Percentiles rank a stretch among this genome's conserved stretches.
These are phyloP conservation scores for Solanum lycopersicoides DNA, from an alignment of 257 asterid species.

Conservation along the genomic window DNA sequence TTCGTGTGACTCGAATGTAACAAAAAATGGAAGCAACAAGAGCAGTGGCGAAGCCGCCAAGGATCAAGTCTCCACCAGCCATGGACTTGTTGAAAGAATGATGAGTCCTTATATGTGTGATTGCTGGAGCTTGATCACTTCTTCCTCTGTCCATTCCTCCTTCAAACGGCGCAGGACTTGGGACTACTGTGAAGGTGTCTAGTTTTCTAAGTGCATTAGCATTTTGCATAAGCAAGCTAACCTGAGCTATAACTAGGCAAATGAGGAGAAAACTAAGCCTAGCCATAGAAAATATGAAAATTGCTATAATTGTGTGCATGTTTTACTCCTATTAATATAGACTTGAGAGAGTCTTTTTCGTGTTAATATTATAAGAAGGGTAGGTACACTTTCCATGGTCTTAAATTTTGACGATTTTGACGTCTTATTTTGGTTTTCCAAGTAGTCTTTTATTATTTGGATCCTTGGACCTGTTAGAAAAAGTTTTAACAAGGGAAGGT, in stretches of 20 bases:
- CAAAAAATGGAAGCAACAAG: conserved; percentile 17
- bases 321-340: background rate
- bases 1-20: conserved; percentile 23
- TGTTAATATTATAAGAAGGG: background rate
- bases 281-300: conserved; percentile 8
- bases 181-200: background rate
- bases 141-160: background rate
- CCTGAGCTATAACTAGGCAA: background rate
- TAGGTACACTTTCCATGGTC: background rate
- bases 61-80: conserved; percentile 29
- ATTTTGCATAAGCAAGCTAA: background rate
- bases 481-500: conserved; percentile 5
- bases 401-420: background rate
- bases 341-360: background rate
- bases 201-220: conserved; percentile 3
- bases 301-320: background rate
- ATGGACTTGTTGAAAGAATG: conserved; percentile 9
- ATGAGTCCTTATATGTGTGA: conserved; percentile 1
- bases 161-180: conserved; percentile 9
- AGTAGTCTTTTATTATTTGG: background rate
- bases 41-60: conserved; percentile 27
- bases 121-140: background rate
- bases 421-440: background rate
- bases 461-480: background rate
- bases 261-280: background rate